Conservation (phyloP, 2,329 filamentous ascomycete genomes). For the Monilinia laxa region DNA sequence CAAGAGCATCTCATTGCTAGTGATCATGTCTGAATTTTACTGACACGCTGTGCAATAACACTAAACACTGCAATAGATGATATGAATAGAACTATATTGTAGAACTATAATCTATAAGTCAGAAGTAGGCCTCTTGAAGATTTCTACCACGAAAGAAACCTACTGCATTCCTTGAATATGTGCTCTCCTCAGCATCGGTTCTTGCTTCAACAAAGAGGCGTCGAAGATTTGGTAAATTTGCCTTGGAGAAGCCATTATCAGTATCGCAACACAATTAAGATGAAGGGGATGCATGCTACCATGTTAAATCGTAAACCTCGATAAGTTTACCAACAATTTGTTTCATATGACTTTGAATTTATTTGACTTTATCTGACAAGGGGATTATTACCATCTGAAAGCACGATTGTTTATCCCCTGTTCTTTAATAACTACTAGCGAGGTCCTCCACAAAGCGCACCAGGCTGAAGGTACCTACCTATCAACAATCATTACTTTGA, state of each 20-base stretch:
- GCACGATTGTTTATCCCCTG: conserved; percentile 23
- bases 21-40: conserved; percentile 32
- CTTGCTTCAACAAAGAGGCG: conserved; percentile 93
- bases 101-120: conserved; percentile 64
- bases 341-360: conserved; percentile 25
- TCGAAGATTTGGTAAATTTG: conserved; percentile 88
- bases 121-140: conserved; percentile 7
- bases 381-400: conserved; percentile 27
- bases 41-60: conserved; percentile 81
- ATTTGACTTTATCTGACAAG: conserved; percentile 27
- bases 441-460: conserved; percentile 21
- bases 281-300: conserved; percentile 28
- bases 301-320: conserved; percentile 26
- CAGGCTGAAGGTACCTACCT: conserved; percentile 24
- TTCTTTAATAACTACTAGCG: conserved; percentile 21
- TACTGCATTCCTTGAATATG: conserved; percentile 90
- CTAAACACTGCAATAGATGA: conserved; percentile 94
- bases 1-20: conserved; percentile 3
- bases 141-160: conserved; percentile 41
- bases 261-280: conserved; percentile 14
- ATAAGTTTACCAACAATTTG: conserved; percentile 18
- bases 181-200: conserved; percentile 89
- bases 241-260: conserved; percentile 43
- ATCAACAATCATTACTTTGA: conserved; percentile 21
- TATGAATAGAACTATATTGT: conserved; percentile 95